phyloP scores from a whole-genome alignment of 2,329 filamentous ascomycete genomes.

The Beauveria asiatica region DNA sequence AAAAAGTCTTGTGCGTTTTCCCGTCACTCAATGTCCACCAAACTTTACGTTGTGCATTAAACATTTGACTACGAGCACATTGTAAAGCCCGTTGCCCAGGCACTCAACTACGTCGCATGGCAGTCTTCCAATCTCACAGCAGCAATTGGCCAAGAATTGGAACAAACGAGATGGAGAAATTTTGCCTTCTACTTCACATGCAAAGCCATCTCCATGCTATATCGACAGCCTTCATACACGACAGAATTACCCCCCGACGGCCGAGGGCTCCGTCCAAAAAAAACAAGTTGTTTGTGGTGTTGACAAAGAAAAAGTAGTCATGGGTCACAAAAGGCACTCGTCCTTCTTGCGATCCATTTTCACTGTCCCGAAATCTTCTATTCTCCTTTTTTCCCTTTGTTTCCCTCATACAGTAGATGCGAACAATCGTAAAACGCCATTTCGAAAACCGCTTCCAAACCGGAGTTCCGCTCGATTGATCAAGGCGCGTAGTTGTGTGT shows the following conservation, averaged over 20 bases:
- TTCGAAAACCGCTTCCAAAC: neutral
- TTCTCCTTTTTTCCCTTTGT: neutral
- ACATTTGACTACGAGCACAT: neutral
- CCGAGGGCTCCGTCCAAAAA: conserved; percentile 18
- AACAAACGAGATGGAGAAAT: conserved; percentile 10
- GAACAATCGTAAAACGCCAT: neutral
- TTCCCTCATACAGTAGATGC: neutral
- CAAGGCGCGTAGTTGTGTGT: neutral
- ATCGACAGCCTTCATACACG: conserved; percentile 12
- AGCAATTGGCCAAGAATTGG: neutral
- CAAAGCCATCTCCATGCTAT: conserved; percentile 10
- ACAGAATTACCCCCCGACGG: neutral
- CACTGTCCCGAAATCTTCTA: neutral
- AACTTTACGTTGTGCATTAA: neutral
- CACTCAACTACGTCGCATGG: no score
- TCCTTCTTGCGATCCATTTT: neutral
- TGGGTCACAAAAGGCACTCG: neutral
- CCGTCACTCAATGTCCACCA: neutral
- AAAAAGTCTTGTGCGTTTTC: neutral
- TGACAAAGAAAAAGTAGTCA: conserved; percentile 5
- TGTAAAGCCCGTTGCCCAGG: neutral
- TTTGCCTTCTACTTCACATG: conserved; percentile 17
- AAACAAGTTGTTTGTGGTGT: conserved; percentile 11
- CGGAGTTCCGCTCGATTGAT: neutral
- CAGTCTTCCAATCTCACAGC: neutral